A percentile compares a stretch with the other conserved stretches of the same genome.
Conservation (phyloP, 2,329 filamentous ascomycete genomes). For the Beauveria pseudobassiana region DNA sequence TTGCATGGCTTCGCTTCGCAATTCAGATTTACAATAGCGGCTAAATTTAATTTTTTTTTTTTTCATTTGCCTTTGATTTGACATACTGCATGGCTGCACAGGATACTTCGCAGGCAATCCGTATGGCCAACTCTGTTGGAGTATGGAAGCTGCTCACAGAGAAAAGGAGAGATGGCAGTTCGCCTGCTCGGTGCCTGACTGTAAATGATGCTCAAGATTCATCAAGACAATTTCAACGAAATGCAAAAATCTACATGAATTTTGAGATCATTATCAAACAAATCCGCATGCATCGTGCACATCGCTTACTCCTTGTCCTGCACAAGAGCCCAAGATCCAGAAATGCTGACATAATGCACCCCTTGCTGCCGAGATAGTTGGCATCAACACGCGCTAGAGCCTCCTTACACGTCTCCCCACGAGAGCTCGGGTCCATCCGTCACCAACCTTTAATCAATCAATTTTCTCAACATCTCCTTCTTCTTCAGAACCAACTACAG, state of each 20-base stretch:
- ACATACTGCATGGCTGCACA: too few species aligned
- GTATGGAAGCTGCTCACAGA: too few species aligned
- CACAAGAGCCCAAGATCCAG: background rate
- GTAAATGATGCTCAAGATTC: too few species aligned
- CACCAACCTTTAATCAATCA: background rate
- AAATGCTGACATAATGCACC: slow-evolving; percentile 11
- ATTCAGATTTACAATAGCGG: too few species aligned
- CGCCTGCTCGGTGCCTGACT: too few species aligned
- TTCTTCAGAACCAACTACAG: slow-evolving; percentile 8
- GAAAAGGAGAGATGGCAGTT: too few species aligned
- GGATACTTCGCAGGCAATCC: too few species aligned
- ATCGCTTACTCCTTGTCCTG: background rate
- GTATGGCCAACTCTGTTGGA: too few species aligned
- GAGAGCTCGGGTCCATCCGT: background rate
- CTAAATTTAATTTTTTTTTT: too few species aligned
- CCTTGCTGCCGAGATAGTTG: slow-evolving; percentile 8
- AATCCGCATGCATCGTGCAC: background rate
- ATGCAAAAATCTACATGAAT: background rate
- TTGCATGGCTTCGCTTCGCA: too few species aligned
- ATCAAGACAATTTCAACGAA: background rate
- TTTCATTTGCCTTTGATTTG: too few species aligned
- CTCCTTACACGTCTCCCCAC: slow-evolving; percentile 9
- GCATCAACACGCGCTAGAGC: slow-evolving; percentile 9
- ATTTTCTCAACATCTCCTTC: background rate
- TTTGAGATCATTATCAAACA: background rate